These are phyloP conservation scores for Ascochyta koolunga DNA, from an alignment of 2,329 filamentous ascomycete species.

Conservation along the genomic window DNA sequence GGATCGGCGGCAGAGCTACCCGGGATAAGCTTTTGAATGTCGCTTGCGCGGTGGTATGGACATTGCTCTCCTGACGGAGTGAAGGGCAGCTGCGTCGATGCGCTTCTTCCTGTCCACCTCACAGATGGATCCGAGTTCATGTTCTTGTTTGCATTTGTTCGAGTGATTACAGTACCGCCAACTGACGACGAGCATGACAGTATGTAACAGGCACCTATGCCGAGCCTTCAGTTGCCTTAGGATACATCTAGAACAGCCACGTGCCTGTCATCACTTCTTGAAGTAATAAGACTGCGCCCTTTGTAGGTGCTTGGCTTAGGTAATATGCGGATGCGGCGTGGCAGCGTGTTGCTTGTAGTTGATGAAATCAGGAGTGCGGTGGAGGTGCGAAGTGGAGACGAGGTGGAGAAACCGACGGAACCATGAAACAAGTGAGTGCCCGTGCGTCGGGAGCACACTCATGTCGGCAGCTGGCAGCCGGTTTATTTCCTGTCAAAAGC, in stretches of 20 bases:
- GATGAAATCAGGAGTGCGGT: conserved; percentile 5
- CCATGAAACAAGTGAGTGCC: conserved; percentile 4
- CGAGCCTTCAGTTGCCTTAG: background rate
- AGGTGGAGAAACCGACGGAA: conserved; percentile 7
- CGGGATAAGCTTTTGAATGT: background rate
- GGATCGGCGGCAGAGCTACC: conserved; percentile 7
- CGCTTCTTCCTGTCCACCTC: too few relatives aligned
- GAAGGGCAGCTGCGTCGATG: too few relatives aligned
- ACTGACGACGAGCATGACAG: too few relatives aligned
- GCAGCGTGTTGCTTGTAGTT: background rate
- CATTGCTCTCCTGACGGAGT: too few relatives aligned
- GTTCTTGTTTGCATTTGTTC: too few relatives aligned
- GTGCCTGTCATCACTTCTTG: background rate
- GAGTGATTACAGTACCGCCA: too few relatives aligned
- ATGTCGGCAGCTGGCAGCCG: too few relatives aligned
- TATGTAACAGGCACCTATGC: background rate
- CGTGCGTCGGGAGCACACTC: background rate
- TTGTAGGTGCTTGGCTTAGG: conserved; percentile 4
- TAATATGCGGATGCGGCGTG: background rate
- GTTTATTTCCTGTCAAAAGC: too few relatives aligned
- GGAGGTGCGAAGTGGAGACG: conserved; percentile 8
- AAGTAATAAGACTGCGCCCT: background rate
- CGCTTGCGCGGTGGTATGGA: background rate
- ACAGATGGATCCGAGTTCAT: too few relatives aligned
- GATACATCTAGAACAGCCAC: background rate